Base-by-base conservation (phyloP, 441 rosid genomes). In the Croton setiger region DNA sequence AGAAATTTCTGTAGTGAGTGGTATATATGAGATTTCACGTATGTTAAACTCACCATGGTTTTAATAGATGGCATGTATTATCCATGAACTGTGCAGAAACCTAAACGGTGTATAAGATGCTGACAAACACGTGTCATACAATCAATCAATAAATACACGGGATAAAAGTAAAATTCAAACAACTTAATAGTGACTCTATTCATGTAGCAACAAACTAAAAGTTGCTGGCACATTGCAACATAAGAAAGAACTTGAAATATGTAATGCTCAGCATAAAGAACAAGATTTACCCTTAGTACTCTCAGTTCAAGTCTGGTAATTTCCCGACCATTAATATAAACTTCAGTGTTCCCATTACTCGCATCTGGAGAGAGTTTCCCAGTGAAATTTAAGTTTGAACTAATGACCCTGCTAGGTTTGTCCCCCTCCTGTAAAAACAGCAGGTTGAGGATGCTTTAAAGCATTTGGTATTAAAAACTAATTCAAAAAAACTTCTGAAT, bases 271-370 rank as follows among this genome's bases (percentile, higher is more conserved):
- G 63, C 44, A 14, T 58, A 55, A 67, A 39, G 54, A 18, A 71
- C 61, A 31, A 14, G 55, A 17, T 74, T 80, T 78, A 93, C 99
- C 85, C 78, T 93, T 61, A 96, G 81, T 31, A 96, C 84, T 82
- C 94, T 91, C 70, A 79, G 71, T 69, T 96, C 98, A 65, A 81
- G 93, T 84, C 82, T 96, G 31, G 99, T 96, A 66, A 96, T 93
- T 83, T 96, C 97, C 51, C 98, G 80, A 48, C 99, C 99, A 49
- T 93, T 96, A 4, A 96, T 86, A 74, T 83, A 96, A 75, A 93
- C 99, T 80, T 96, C 82, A 2, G 98, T 88, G 76, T 79, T 91
- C 68, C 98, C 99, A 74, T 77, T 88, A 79, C 99, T 96, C 15
- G 98, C 97, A 20, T 85, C 75, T 11, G 88, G 83, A 64, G 72